Evolutionary conservation across 2,329 filamentous ascomycete genomes (phyloP).

Genomic region (Boeremia lycopersici): DNA sequence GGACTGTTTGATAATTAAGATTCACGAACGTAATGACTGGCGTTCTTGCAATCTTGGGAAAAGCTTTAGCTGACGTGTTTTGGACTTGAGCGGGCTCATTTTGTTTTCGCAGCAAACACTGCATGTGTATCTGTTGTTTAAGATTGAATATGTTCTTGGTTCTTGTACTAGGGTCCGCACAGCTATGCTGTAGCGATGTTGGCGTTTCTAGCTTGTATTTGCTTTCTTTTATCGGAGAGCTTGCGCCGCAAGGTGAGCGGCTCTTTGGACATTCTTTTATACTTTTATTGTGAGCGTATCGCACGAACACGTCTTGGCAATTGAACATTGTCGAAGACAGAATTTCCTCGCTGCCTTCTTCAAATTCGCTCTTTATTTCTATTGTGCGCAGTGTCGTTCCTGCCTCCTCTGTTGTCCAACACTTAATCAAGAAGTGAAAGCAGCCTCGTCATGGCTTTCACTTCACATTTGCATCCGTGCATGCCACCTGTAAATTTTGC

Average conservation of each 20-base stretch:
- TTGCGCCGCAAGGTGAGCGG: background rate
- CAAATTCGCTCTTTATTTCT: too few species aligned
- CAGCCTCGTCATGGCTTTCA: background rate
- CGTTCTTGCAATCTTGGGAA: constrained; percentile 22
- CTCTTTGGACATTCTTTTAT: constrained; percentile 12
- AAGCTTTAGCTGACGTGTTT: constrained; percentile 5
- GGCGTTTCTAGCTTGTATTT: constrained; percentile 6
- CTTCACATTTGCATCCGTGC: background rate
- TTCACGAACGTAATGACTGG: constrained; percentile 38
- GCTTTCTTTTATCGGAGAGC: constrained; percentile 2
- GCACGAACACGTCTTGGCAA: background rate
- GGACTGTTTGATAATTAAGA: constrained; percentile 39
- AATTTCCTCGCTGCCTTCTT: background rate
- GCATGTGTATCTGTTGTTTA: constrained; percentile 13
- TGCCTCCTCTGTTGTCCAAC: background rate
- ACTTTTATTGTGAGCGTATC: background rate
- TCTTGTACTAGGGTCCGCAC: constrained; percentile 11
- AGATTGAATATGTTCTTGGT: constrained; percentile 16
- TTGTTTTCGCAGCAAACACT: constrained; percentile 14
- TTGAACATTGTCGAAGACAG: constrained; percentile 3
- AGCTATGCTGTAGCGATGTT: constrained; percentile 13
- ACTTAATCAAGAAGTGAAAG: background rate
- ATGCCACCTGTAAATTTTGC: background rate
- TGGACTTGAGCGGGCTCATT: constrained; percentile 15
- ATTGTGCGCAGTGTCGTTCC: background rate